phyloP scores from a whole-genome alignment of 75 land plant species.

The Cryptomeria japonica region DNA sequence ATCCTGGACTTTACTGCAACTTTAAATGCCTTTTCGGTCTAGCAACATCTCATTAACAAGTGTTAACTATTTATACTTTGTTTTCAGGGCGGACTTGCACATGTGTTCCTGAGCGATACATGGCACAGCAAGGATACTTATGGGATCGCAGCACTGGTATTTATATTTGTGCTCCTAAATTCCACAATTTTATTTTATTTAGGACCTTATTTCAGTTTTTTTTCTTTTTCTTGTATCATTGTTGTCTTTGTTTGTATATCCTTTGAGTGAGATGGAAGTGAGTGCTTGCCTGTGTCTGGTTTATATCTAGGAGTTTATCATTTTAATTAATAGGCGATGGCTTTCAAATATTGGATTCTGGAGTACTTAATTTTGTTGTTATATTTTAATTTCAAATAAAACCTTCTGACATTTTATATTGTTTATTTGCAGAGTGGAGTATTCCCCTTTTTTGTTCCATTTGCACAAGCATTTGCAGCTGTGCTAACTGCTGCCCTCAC shows the following conservation, averaged over 20 bases:
- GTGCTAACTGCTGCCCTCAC: slow-evolving; percentile 89
- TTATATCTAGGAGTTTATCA: neutral
- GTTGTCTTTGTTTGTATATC: neutral
- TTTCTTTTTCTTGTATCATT: neutral
- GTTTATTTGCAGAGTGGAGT: slow-evolving; percentile 66
- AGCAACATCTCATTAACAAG: neutral
- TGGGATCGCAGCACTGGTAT: slow-evolving; percentile 81
- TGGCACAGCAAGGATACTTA: slow-evolving; percentile 48
- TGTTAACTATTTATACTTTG: neutral
- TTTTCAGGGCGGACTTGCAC: slow-evolving; percentile 79
- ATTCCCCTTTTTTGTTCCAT: slow-evolving; percentile 85
- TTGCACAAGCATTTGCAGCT: slow-evolving; percentile 94
- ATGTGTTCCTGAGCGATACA: slow-evolving; percentile 71
- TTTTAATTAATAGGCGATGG: neutral
- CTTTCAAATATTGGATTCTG: neutral
- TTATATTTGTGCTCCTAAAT: neutral
- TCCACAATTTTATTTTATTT: neutral
- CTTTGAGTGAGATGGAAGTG: neutral
- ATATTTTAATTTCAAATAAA: neutral
- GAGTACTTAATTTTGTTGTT: neutral
- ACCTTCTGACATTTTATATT: neutral
- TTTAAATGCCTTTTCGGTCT: neutral
- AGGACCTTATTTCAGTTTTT: neutral
- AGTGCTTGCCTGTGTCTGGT: neutral
- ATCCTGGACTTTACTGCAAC: neutral